Evolutionary conservation across 768 basidiomycete genomes (phyloP), one percentile per base, ranked within the genome.

Genomic region (Lyophyllum semitale): DNA sequence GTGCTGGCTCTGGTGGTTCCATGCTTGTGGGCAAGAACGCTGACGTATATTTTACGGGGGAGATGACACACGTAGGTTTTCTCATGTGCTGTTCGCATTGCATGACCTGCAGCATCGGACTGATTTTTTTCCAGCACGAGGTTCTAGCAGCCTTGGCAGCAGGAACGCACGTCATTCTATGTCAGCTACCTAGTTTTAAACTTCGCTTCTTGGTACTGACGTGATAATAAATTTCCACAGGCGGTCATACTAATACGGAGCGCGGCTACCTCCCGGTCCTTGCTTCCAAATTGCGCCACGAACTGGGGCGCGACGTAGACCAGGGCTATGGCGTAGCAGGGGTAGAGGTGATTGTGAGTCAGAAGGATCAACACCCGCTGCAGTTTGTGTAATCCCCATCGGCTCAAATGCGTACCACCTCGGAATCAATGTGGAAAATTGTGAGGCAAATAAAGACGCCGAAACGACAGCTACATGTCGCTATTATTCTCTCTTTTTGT

Each of bases 181-280:
- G 94, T 88, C 73, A 77, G 89, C 68, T 66, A 56, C n/a, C 65
- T 55, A 68, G 67, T 49, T 60, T 67, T 66, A 64, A 25, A 45
- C 22, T 22, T 55, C 48, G 52, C 67, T 62, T 53, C 64, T 63
- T 66, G 58, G 52, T 59, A 46, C 53, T 64, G 38, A 68, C 48
- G 41, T n/a, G 41, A 27, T 23, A 30, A 22, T 47, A 27, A 18
- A 8, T 13, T 41, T 20, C 29, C 41, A 35, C 60, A 92, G 91
- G 89, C 67, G 92, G 92, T 17, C 96, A 98, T 72, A 90, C 93
- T 15, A 95, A 95, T 72, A 95, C 95, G 41, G 96, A 98, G 74
- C 89, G 95, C 29, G 93, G 93, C 0, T 98, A 93, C 73, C 87
- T 98, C 51, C 83, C 87, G 17, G 74, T 84, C 22, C 81, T 98